Evolutionary conservation across 2,329 filamentous ascomycete species (phyloP), one percentile per base, ranked within the genome.

Genomic region (Allantophomopsis cytisporea): DNA sequence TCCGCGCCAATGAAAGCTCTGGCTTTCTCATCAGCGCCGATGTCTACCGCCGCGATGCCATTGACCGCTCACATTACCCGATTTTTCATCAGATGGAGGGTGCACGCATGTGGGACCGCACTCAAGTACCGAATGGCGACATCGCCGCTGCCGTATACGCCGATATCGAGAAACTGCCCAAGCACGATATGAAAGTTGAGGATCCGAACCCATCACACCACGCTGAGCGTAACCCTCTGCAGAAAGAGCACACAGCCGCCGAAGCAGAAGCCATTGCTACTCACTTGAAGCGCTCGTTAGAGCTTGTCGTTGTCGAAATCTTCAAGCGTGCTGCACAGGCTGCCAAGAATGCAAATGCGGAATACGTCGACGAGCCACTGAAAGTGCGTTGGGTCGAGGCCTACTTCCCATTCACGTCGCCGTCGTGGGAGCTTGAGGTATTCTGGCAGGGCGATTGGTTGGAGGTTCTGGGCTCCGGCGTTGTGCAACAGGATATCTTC

Each of bases 11-110:
- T 60, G 62, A 73, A 40, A 82, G 72, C 50, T 71, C 78, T 31
- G 91, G 89, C 3, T 98, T 87, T 57, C 81, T 94, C 28, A 83
- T 98, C 56, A 83, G 82, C 43, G 91, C 89, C 17, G 91, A 98
- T 58, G 91, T 98, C 14, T 98, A 96, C 60, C 77, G 91, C 34
- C 74, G 91, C 47, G 91, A 98, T 71, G 88, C 89, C 41, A 82
- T 98, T 53, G 91, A 98, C 61, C 76, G 84, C 41, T 91, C 81
- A 50, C 91, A 98, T 62, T 96, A 96, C 61, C 91, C 91, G 0
- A 77, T 94, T 42, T 98, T 98, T 60, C 91, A 98, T 62, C 91
- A 98, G 63, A 96, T 96, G 88, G 91, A 98, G 59, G 89, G 87
- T 11, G 89, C 89, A 7, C 72, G 82, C 50, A 80, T 87, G 39